These are phyloP conservation scores for Fusarium sulawesiense DNA, from an alignment of 2,329 filamentous ascomycete genomes.

Conservation along the genomic window DNA sequence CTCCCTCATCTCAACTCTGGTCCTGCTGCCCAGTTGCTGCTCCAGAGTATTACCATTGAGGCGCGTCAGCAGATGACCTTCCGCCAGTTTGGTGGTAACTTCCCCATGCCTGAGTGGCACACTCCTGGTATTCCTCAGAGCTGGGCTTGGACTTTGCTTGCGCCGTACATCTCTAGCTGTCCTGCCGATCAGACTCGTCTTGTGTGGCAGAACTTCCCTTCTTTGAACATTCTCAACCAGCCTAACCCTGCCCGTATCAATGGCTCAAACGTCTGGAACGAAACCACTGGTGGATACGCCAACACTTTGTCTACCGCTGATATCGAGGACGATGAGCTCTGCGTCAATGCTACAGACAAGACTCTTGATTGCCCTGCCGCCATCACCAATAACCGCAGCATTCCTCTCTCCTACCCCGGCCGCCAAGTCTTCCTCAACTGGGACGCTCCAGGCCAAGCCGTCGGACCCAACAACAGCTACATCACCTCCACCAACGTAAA, in stretches of 20 bases:
- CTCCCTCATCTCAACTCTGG: constrained; percentile 80
- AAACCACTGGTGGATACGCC: constrained; percentile 70
- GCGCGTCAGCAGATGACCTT: constrained; percentile 87
- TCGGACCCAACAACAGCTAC: constrained; percentile 88
- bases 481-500: constrained; percentile 71
- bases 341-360: constrained; percentile 65
- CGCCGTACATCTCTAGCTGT: constrained; percentile 83
- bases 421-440: constrained; percentile 77
- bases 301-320: constrained; percentile 65
- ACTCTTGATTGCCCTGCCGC: constrained; percentile 70
- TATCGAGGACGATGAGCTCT: constrained; percentile 60
- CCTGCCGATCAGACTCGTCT: constrained; percentile 78
- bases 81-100: constrained; percentile 82
- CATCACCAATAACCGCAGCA: constrained; percentile 75
- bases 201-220: constrained; percentile 87
- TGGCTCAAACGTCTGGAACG: constrained; percentile 69
- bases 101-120: constrained; percentile 87
- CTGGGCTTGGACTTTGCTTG: constrained; percentile 85
- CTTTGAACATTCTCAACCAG: constrained; percentile 77
- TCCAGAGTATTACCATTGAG: constrained; percentile 82
- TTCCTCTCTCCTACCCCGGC: constrained; percentile 79
- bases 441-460: constrained; percentile 74
- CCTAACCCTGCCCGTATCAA: constrained; percentile 78
- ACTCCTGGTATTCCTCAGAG: constrained; percentile 82
- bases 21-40: constrained; percentile 76